Percentiles rank a stretch among this genome's conserved stretches.
Evolutionary conservation across 495 filamentous ascomycete species (phyloP).

Genomic region (Neurospora sp.): DNA sequence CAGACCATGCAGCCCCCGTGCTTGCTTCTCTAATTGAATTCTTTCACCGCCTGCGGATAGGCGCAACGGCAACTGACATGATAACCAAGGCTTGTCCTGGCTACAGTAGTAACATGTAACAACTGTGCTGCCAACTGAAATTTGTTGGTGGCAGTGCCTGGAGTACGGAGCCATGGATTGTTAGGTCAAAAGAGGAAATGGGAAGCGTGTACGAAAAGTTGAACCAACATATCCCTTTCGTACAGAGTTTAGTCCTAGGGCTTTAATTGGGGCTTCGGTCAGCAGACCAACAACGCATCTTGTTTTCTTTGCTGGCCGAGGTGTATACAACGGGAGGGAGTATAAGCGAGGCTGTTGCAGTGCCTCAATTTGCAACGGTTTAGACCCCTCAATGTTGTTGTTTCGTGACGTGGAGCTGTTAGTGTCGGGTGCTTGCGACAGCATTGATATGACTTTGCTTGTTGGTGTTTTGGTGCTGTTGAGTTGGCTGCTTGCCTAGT

Average conservation of each 20-base stretch:
- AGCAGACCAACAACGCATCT: background rate
- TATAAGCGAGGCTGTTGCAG: background rate
- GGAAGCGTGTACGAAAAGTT: background rate
- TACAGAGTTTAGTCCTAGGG: background rate
- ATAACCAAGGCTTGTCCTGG: background rate
- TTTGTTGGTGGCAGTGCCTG: background rate
- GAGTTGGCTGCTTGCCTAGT: background rate
- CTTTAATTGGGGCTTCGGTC: background rate
- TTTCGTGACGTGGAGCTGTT: background rate
- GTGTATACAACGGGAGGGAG: background rate
- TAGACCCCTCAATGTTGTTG: background rate
- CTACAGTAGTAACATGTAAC: background rate
- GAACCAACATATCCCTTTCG: background rate
- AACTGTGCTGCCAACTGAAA: background rate
- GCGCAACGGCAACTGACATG: background rate
- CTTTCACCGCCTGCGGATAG: background rate
- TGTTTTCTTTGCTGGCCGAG: background rate
- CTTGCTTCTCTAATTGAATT: background rate
- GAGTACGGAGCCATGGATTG: background rate
- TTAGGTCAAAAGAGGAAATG: background rate
- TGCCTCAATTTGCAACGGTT: background rate
- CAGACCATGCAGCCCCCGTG: background rate
- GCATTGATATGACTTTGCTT: background rate
- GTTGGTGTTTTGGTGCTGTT: background rate
- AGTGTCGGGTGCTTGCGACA: background rate